Conservation (phyloP, 257 asterid genomes). For the Ligustrum vulgare region DNA sequence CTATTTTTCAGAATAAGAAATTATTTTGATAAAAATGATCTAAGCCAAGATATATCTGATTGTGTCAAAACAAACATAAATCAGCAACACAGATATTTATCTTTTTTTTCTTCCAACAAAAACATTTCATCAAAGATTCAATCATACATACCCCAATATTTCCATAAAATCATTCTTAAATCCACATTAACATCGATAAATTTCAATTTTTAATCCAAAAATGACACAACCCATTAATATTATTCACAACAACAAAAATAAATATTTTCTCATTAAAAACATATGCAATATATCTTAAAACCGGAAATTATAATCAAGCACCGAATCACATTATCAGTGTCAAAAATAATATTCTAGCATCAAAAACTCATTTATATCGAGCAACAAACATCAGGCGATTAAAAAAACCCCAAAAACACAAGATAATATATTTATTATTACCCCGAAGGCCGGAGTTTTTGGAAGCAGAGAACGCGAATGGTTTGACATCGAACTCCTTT, state of each 20-base stretch:
- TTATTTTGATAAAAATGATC: not conserved
- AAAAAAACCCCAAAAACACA: not conserved
- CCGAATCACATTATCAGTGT: not conserved
- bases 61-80: not conserved
- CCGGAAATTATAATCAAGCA: not conserved
- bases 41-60: not conserved
- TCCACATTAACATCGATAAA: not conserved
- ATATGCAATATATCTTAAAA: not conserved
- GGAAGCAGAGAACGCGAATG: constrained; percentile 53
- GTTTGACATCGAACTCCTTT: constrained; percentile 41
- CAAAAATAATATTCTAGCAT: not conserved
- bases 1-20: not conserved
- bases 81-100: not conserved
- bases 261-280: not conserved
- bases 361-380: not conserved
- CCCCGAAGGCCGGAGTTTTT: constrained; percentile 33
- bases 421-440: not conserved
- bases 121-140: not conserved
- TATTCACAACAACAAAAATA: not conserved
- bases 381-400: constrained; percentile 3
- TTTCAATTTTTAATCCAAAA: not conserved
- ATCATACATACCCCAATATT: not conserved
- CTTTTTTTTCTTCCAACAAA: not conserved
- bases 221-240: not conserved
- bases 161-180: not conserved